Percentiles rank a stretch among this genome's conserved stretches.
Evolutionary conservation across 306 rosid genomes (phyloP).

Genomic region (Vicia sativa): DNA sequence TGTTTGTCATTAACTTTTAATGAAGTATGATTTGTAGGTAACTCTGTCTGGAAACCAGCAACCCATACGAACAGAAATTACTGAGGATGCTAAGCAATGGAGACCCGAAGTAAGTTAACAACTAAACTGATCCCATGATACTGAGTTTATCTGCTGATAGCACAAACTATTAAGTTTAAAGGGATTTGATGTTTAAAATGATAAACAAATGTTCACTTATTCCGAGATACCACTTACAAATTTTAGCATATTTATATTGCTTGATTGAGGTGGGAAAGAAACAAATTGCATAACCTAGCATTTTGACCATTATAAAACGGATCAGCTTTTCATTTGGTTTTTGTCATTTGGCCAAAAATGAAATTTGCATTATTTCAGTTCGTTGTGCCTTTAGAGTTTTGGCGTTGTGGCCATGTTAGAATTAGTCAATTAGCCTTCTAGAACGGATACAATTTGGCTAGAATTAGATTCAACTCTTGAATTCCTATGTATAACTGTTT

Average conservation of each 20-base stretch:
- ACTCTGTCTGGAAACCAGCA: slow-evolving; percentile 86
- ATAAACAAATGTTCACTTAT: background rate
- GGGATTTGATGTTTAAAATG: background rate
- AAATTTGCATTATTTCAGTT: slow-evolving; percentile 7
- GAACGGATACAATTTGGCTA: background rate
- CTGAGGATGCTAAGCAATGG: slow-evolving; percentile 83
- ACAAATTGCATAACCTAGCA: background rate
- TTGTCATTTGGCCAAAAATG: slow-evolving; percentile 4
- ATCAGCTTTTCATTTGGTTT: slow-evolving; percentile 8
- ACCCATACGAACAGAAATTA: slow-evolving; percentile 75
- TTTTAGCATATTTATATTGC: background rate
- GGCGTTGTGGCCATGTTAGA: background rate
- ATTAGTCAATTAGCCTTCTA: slow-evolving; percentile 9
- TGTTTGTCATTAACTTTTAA: slow-evolving; percentile 20
- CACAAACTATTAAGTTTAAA: background rate
- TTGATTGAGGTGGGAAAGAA: slow-evolving; percentile 3
- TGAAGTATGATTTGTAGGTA: slow-evolving; percentile 54
- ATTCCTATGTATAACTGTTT: slow-evolving; percentile 6
- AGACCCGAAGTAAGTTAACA: slow-evolving; percentile 68
- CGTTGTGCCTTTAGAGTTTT: background rate
- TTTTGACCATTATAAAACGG: background rate
- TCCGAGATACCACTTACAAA: background rate
- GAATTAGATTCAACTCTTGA: slow-evolving; percentile 17
- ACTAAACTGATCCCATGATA: slow-evolving; percentile 1
- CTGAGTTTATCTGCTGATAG: background rate